A percentile compares a stretch with the other conserved stretches of the same genome.
phyloP scores from a whole-genome alignment of 345 rosid species.

The Sisymbrium altissimum region DNA sequence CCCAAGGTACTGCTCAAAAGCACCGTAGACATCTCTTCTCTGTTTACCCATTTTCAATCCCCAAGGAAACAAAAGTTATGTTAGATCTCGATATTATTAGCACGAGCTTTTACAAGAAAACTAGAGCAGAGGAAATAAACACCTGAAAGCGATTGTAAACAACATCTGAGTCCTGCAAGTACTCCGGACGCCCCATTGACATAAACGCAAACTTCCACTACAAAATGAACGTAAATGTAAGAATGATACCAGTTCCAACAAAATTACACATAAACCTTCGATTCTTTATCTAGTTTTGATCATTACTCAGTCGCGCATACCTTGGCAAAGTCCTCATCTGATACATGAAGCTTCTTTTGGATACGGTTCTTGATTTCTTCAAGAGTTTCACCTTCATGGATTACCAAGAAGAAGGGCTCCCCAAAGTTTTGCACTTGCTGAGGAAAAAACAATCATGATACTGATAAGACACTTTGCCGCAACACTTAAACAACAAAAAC shows the following conservation, averaged over 20 bases:
- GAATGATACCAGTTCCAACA: not conserved
- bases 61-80: not conserved
- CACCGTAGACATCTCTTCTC: conserved; percentile 91
- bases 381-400: conserved; percentile 88
- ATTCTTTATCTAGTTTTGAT: not conserved
- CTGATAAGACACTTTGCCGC: not conserved
- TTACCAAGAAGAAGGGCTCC: conserved; percentile 92
- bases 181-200: conserved; percentile 88
- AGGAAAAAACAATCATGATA: conserved; percentile 21
- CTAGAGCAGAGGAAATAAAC: not conserved
- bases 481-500: not conserved
- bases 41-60: conserved; percentile 30
- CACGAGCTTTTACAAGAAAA: not conserved
- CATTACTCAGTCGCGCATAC: conserved; percentile 34
- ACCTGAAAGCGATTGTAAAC: conserved; percentile 91
- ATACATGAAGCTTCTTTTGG: conserved; percentile 86
- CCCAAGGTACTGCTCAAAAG: conserved; percentile 97
- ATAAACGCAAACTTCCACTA: conserved; percentile 97
- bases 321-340: conserved; percentile 95
- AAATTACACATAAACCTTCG: not conserved
- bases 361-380: conserved; percentile 78
- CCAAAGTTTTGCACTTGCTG: conserved; percentile 96
- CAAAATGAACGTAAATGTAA: not conserved
- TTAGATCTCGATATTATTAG: not conserved
- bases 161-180: conserved; percentile 77